These are phyloP conservation scores for Talaromyces trachyspermus DNA, from an alignment of 495 filamentous ascomycete species.

Conservation along the genomic window DNA sequence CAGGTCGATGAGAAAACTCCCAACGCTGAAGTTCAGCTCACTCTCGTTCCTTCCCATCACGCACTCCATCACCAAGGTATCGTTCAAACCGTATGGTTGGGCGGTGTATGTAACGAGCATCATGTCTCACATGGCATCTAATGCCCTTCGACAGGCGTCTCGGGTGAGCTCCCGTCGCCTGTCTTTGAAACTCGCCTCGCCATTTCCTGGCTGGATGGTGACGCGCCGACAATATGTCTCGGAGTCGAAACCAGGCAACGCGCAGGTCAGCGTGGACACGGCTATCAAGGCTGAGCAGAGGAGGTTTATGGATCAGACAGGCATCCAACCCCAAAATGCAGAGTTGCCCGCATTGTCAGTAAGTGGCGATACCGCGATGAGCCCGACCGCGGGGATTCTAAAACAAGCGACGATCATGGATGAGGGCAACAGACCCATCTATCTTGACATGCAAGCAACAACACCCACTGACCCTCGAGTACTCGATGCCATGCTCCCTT, in stretches of 20 bases:
- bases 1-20: neutral
- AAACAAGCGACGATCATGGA: constrained; percentile 93
- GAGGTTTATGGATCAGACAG: constrained; percentile 65
- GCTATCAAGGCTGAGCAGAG: constrained; percentile 78
- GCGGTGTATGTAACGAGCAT: constrained; percentile 1
- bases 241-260: constrained; percentile 70
- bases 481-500: constrained; percentile 94
- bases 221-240: constrained; percentile 67
- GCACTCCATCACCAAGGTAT: neutral
- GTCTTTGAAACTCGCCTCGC: constrained; percentile 35
- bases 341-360: constrained; percentile 51
- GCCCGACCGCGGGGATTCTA: constrained; percentile 77
- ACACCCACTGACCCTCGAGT: constrained; percentile 94
- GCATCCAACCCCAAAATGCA: constrained; percentile 46
- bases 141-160: constrained; percentile 71
- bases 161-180: constrained; percentile 55
- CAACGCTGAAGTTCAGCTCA: too few species aligned
- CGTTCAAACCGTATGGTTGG: neutral
- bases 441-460: constrained; percentile 97
- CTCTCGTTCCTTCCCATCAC: neutral
- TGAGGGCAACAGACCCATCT: constrained; percentile 88
- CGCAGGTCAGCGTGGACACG: constrained; percentile 75
- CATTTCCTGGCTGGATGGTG: constrained; percentile 15
- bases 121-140: constrained; percentile 69
- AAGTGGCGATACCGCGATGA: constrained; percentile 62